Evolutionary conservation across 768 basidiomycete genomes (phyloP).

Genomic region (Artomyces pyxidatus): DNA sequence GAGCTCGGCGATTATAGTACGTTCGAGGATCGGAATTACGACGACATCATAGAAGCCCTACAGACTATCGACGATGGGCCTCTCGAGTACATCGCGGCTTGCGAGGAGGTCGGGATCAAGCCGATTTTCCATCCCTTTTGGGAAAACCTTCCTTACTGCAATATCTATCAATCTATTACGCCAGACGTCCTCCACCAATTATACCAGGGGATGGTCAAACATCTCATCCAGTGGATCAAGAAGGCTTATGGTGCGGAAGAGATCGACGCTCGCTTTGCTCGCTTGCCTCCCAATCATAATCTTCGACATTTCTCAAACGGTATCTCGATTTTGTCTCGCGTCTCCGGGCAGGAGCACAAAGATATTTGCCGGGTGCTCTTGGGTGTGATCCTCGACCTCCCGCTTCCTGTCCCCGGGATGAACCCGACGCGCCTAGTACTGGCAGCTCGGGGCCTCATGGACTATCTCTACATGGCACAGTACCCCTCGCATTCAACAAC

Average conservation of each 20-base stretch:
- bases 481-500: background rate
- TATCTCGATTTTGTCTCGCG: constrained; percentile 24
- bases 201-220: constrained; percentile 9
- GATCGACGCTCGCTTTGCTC: constrained; percentile 24
- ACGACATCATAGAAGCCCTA: background rate
- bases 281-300: constrained; percentile 26
- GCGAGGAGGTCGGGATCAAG: background rate
- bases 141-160: constrained; percentile 22
- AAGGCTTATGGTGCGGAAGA: constrained; percentile 18
- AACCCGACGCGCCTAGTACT: background rate
- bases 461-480: background rate
- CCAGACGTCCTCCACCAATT: constrained; percentile 30
- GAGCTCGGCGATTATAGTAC: background rate
- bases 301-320: constrained; percentile 26
- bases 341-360: constrained; percentile 37
- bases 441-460: background rate
- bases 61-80: background rate
- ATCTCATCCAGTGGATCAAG: background rate
- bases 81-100: background rate
- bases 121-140: constrained; percentile 12
- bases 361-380: constrained; percentile 13
- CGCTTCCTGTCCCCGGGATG: background rate
- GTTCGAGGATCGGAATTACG: background rate
- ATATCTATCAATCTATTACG: constrained; percentile 19
- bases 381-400: background rate